Percentiles rank a stretch among this genome's conserved stretches.
phyloP scores from a whole-genome alignment of 2,329 filamentous ascomycete genomes.

The Trichoderma sp. region DNA sequence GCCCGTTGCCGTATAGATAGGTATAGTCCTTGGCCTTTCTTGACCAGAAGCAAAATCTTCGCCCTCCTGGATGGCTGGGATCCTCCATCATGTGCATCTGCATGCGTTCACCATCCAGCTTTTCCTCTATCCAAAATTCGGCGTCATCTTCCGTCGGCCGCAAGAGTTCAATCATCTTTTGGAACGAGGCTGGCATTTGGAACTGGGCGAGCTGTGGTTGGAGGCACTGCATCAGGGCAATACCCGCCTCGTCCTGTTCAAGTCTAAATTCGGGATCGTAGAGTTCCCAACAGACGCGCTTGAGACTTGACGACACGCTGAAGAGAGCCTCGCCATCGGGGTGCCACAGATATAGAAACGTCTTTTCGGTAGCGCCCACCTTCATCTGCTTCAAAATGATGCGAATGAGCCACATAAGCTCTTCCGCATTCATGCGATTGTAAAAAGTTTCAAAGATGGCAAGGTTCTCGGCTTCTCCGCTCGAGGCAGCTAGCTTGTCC shows the following conservation, averaged over 20 bases:
- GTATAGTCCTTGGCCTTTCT: slow-evolving; percentile 96
- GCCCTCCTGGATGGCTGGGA: slow-evolving; percentile 62
- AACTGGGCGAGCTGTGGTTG: slow-evolving; percentile 94
- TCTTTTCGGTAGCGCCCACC: slow-evolving; percentile 79
- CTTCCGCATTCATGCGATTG: slow-evolving; percentile 84
- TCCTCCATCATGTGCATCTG: slow-evolving; percentile 89
- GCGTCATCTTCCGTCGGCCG: slow-evolving; percentile 65
- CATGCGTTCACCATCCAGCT: slow-evolving; percentile 94
- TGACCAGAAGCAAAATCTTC: slow-evolving; percentile 84
- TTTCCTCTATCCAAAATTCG: slow-evolving; percentile 96
- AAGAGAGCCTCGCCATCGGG: slow-evolving; percentile 75
- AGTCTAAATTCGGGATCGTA: slow-evolving; percentile 70
- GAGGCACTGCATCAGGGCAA: slow-evolving; percentile 89
- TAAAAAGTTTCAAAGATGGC: slow-evolving; percentile 84
- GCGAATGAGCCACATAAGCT: slow-evolving; percentile 90
- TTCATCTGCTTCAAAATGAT: slow-evolving; percentile 82
- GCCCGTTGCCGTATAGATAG: slow-evolving; percentile 80
- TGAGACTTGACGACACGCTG: slow-evolving; percentile 85
- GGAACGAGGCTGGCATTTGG: slow-evolving; percentile 73
- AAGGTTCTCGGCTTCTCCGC: slow-evolving; percentile 79
- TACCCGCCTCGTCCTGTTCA: slow-evolving; percentile 69
- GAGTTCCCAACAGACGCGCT: slow-evolving; percentile 92
- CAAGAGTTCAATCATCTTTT: slow-evolving; percentile 71
- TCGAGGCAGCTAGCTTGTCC: slow-evolving; percentile 71
- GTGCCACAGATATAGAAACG: slow-evolving; percentile 80